Conservation (phyloP, 305 asterid species). For the Fraxinus dipetala region DNA sequence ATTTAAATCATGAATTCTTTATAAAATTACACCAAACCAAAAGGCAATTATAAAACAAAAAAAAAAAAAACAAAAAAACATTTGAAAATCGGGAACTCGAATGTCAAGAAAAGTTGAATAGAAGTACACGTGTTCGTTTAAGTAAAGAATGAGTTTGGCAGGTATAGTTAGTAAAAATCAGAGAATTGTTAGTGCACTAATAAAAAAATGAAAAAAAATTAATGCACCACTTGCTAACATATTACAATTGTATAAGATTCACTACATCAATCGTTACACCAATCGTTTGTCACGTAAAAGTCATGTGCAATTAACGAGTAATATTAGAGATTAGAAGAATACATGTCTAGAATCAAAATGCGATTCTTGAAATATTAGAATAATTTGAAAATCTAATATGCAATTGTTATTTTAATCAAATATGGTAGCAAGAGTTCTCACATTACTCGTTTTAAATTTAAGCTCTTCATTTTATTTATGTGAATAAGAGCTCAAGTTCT, state of each 20-base stretch:
- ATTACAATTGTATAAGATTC: neutral
- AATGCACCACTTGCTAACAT: neutral
- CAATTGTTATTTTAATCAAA: neutral
- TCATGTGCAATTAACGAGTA: too few relatives aligned
- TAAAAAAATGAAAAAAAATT: too few relatives aligned
- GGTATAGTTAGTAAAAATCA: neutral
- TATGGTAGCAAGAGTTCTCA: neutral
- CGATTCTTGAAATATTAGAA: neutral
- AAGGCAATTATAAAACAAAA: too few relatives aligned
- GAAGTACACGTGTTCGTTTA: neutral
- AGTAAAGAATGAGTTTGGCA: neutral
- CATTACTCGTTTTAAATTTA: neutral
- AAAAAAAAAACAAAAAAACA: too few relatives aligned
- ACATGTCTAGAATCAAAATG: neutral
- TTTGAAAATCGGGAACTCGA: neutral
- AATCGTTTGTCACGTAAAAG: neutral
- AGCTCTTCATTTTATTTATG: too few relatives aligned
- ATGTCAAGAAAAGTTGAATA: too few relatives aligned
- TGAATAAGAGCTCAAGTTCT: neutral
- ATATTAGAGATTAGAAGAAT: neutral
- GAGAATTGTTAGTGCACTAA: neutral
- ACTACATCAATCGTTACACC: neutral
- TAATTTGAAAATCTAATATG: neutral
- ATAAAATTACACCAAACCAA: too few relatives aligned
- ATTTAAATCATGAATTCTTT: too few relatives aligned